Evolutionary conservation across 2,329 filamentous ascomycete species (phyloP).

Genomic region (Exserohilum rostratum): DNA sequence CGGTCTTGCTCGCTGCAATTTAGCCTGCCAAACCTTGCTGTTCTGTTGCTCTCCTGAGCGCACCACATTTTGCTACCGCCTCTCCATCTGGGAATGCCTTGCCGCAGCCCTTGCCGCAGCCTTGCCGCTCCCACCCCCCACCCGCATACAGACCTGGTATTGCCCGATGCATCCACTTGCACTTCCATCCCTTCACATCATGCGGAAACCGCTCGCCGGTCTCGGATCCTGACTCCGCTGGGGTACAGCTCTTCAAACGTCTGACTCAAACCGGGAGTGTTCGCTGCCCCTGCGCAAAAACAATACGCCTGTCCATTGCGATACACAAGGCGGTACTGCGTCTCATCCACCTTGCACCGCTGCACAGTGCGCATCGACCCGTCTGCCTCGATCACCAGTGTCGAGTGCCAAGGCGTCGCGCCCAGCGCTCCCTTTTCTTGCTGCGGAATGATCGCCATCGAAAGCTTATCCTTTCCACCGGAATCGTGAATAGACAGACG

Average conservation of each 20-base stretch:
- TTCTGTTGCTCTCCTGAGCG: not conserved
- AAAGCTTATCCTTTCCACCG: slow-evolving; percentile 37
- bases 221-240: slow-evolving; percentile 45
- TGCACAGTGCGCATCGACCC: slow-evolving; percentile 29
- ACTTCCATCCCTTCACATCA: slow-evolving; percentile 23
- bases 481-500: slow-evolving; percentile 43
- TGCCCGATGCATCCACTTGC: not conserved
- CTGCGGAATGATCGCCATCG: slow-evolving; percentile 36
- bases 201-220: slow-evolving; percentile 47
- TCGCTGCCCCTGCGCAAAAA: slow-evolving; percentile 26
- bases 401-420: slow-evolving; percentile 36
- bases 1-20: not conserved
- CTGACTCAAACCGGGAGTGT: slow-evolving; percentile 9
- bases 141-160: too few species aligned
- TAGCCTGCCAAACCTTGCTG: not conserved
- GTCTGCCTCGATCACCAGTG: slow-evolving; percentile 26
- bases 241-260: slow-evolving; percentile 36
- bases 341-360: slow-evolving; percentile 23
- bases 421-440: slow-evolving; percentile 26
- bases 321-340: slow-evolving; percentile 29
- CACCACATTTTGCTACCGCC: too few species aligned
- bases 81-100: too few species aligned
- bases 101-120: not conserved
- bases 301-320: slow-evolving; percentile 29
- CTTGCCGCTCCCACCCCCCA: not conserved